Evolutionary conservation across 2,329 filamentous ascomycete species (phyloP), one percentile per base, ranked within the genome.

Genomic region (Venturia asperata): DNA sequence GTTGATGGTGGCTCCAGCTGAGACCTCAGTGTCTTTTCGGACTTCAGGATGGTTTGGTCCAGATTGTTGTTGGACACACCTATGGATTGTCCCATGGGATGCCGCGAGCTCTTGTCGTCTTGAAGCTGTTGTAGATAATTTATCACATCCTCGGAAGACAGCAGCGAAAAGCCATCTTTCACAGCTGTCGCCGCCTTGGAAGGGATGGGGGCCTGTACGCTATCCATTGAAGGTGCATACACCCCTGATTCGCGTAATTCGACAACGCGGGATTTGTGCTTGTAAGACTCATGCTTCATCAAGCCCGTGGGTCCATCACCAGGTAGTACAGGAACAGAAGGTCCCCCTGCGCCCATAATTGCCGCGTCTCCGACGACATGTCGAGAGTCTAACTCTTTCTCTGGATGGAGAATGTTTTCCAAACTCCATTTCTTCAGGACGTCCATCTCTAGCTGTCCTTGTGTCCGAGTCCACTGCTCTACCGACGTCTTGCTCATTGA

Each of bases 401-500:
- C 64, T 24, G 64, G 64, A 43, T 37, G n/a, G n/a, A 66, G n/a
- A 24, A 66, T 45, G 21, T 66, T 66, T 43, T 67, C 65, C 15
- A 67, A 21, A 37, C 65, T 67, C 66, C 66, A 67, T 34, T 63
- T 67, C 19, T 58, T 21, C 9, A 62, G 5, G 19, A 60, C 66
- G 11, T 41, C 24, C 37, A 67, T 67, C n/a, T 52, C 56, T 10
- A 67, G 39, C 19, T 27, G n/a, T 11, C 37, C 45, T n/a, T 24
- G 47, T 52, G 21, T 37, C 15, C 17, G 17, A n/a, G 15, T 39
- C 52, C 27, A 37, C 13, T 56, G 30, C 30, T 21, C 30, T 13
- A 13, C 17, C 24, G 13, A 13, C 11, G n/a, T 19, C 24, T 27
- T 19, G n/a, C 34, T 41, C 39, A 10, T 5, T 2, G 39, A 41